Base-by-base conservation (phyloP, 495 filamentous ascomycete species). In the Podospora pseudoanserina region DNA sequence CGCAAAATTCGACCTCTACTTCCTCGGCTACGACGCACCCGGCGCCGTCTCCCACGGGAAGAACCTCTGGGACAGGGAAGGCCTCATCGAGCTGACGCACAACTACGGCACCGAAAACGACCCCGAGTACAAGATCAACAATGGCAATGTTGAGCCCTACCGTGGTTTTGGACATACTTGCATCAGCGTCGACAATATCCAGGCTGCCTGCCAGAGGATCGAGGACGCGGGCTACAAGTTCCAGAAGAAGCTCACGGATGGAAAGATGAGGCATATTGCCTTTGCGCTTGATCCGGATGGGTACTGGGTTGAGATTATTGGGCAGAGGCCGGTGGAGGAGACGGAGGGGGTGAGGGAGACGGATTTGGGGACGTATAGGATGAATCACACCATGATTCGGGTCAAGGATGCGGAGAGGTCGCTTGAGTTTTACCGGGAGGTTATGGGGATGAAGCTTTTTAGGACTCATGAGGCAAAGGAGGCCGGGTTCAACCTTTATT, bases 81-180 rank as follows among this genome's bases (percentile, higher is more conserved):
- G 91, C 39, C 82, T 97, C 23, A 86, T 99, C 71, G 95, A 99
- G 76, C 88, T 99, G 67, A 97, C 92, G 65, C 95, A 99, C 85
- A 97, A 97, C 84, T 91, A 97, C 79, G 95, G 95, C 74, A 97
- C 93, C 18, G 95, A 98, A 80, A 84, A 84, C 67, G 92, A 98
- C 77, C 86, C 90, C 20, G 82, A 88, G 75, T 98, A 91, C 84
- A 90, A 87, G 75, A 81, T 94, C 69, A 88, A 86, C 71, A 97
- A 94, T 76, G 95, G 95, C 66, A 99, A 99, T 82, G 87, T 84
- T 20, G 92, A 97, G 66, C 94, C 93, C 0, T 79, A 89, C 78
- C 87, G 88, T 67, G 93, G 95, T 11, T 99, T 97, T 77, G 94
- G 95, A 20, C 95, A 99, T 79, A 86, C 92, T 30, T 92, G 90